Base-by-base conservation (phyloP, 2,329 filamentous ascomycete genomes). In the Aureobasidium sp. region DNA sequence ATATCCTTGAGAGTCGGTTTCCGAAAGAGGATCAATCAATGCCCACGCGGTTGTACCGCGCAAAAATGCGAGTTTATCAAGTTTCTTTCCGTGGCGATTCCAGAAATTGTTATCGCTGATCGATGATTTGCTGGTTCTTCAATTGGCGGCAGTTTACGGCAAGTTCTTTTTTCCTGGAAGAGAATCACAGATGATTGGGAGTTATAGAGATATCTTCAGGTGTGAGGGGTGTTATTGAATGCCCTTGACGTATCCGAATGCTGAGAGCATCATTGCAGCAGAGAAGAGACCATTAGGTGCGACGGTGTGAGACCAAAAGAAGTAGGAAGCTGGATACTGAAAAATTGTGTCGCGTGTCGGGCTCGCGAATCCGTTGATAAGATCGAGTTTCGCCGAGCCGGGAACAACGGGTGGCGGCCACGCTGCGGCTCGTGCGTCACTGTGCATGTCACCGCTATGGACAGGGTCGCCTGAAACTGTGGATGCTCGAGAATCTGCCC, bases 311-410 rank as follows among this genome's bases (percentile, higher is more conserved):
- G 10, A 7, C 4, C 6, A 42, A 21, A 42, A n/a, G 33, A 42
- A 59, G 11, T 15, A 23, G 25, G 53, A 51, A 19, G 27, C 40
- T 35, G 54, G 27, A 40, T 23, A 31, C 49, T 27, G 40, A 59
- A 59, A 58, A 59, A 59, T 59, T 59, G 55, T 57, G 45, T 59
- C 55, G 54, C 40, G 54, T 57, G 54, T 47, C 53, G 40, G 54
- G 13, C 19, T 50, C 43, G 38, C 19, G 31, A 46, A 38, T 38
- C 7, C 11, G 29, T n/a, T 46, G 53, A 57, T 57, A 45, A 57
- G 54, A 27, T 57, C 21, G 51, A 43, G 21, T 46, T 57, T 57
- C 47, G 42, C 54, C 54, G 42, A 43, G 23, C 54, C 54, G 55
- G 55, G 23, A 59, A 42, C 42, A 49, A 49, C 4, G 10, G 15